These are phyloP conservation scores for Linderniella brevidens DNA, from an alignment of 257 asterid genomes.

Conservation along the genomic window DNA sequence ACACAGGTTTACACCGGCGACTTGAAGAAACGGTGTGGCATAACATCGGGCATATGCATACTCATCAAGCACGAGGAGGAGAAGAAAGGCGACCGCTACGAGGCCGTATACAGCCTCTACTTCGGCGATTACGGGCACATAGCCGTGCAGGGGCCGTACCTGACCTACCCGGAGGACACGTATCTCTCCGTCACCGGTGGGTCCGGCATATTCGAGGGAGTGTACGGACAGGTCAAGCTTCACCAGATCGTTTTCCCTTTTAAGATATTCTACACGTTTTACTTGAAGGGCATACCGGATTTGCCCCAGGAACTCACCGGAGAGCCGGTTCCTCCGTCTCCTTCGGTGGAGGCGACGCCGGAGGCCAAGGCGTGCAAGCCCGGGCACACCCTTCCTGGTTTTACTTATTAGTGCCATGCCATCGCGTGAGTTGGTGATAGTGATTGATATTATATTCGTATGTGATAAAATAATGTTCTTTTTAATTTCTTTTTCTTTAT, in stretches of 20 bases:
- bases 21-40: slow-evolving; percentile 65
- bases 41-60: slow-evolving; percentile 75
- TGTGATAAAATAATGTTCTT: no score
- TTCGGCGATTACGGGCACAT: slow-evolving; percentile 94
- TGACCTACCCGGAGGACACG: slow-evolving; percentile 62
- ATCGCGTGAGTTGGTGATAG: no score
- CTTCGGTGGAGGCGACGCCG: slow-evolving; percentile 53
- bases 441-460: no score
- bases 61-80: slow-evolving; percentile 73
- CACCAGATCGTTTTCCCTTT: slow-evolving; percentile 75
- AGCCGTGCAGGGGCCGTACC: slow-evolving; percentile 73
- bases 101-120: slow-evolving; percentile 80
- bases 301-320: slow-evolving; percentile 60
- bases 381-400: slow-evolving; percentile 51
- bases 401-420: slow-evolving; percentile 30
- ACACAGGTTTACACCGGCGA: slow-evolving; percentile 80
- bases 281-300: slow-evolving; percentile 75
- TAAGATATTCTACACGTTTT: slow-evolving; percentile 79
- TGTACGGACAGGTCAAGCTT: slow-evolving; percentile 78
- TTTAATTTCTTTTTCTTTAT: no score
- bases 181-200: slow-evolving; percentile 85
- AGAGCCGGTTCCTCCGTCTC: slow-evolving; percentile 55
- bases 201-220: slow-evolving; percentile 86
- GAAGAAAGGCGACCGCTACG: slow-evolving; percentile 83
- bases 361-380: slow-evolving; percentile 75